phyloP scores from a whole-genome alignment of 192 early-diverging fungal species.

The Spinellus fusiger region DNA sequence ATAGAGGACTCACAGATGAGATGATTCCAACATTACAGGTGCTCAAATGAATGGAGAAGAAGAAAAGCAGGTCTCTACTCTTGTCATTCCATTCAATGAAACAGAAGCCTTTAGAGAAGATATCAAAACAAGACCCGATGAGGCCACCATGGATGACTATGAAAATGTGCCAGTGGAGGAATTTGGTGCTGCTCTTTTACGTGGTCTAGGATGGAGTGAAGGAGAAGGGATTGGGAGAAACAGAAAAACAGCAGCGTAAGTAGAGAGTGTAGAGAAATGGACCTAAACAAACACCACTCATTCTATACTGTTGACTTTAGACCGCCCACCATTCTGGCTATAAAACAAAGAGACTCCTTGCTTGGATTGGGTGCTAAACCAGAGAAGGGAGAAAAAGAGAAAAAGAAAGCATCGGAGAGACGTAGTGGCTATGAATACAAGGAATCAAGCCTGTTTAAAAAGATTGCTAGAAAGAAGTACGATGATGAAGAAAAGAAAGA shows the following conservation, averaged over 20 bases:
- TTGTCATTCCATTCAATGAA: constrained; percentile 35
- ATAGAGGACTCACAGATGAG: neutral
- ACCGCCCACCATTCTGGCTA: neutral
- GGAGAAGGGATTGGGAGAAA: constrained; percentile 41
- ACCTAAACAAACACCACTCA: constrained; percentile 9
- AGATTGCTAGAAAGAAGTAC: constrained; percentile 10
- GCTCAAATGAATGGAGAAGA: constrained; percentile 6
- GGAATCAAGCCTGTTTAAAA: constrained; percentile 27
- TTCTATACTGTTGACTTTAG: constrained; percentile 1
- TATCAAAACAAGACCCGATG: constrained; percentile 55
- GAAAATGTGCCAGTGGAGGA: constrained; percentile 80
- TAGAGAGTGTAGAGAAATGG: neutral
- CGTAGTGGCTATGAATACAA: constrained; percentile 16
- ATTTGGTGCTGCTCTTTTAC: constrained; percentile 81
- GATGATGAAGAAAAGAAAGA: constrained; percentile 8
- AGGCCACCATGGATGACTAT: constrained; percentile 68
- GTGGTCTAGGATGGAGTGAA: constrained; percentile 89
- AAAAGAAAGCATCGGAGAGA: constrained; percentile 21
- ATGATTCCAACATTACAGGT: constrained; percentile 9
- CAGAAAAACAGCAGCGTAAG: constrained; percentile 18
- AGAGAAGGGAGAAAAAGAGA: constrained; percentile 40
- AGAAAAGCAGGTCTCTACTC: constrained; percentile 10
- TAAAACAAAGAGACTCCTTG: constrained; percentile 60
- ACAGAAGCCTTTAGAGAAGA: constrained; percentile 59
- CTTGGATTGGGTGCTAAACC: constrained; percentile 84